These are phyloP conservation scores for Paramecium caudatum DNA, from an alignment of 73 alveolate species.

Conservation along the genomic window DNA sequence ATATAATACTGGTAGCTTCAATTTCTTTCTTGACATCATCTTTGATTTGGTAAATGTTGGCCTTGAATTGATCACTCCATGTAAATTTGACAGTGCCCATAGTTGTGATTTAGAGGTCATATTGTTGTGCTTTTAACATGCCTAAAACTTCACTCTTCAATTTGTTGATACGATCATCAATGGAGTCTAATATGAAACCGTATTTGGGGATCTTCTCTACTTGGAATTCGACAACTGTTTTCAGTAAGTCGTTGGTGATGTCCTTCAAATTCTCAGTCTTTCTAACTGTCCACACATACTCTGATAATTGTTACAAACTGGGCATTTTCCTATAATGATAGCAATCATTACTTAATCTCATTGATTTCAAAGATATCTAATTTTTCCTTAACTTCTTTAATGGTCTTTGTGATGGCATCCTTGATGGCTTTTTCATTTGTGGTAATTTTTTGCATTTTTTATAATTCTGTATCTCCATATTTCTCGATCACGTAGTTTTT, in stretches of 20 bases:
- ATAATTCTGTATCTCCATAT: slow-evolving; percentile 47
- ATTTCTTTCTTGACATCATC: slow-evolving; percentile 15
- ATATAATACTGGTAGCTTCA: slow-evolving; percentile 16
- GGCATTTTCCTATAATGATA: slow-evolving; percentile 37
- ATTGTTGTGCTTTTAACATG: slow-evolving; percentile 14
- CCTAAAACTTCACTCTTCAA: slow-evolving; percentile 19
- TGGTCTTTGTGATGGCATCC: slow-evolving; percentile 9
- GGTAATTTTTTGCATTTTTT: slow-evolving; percentile 12
- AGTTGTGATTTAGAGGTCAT: slow-evolving; percentile 16
- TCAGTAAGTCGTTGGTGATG: background rate
- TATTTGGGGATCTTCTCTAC: slow-evolving; percentile 35
- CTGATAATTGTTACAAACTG: slow-evolving; percentile 8
- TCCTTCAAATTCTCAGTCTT: slow-evolving; percentile 43
- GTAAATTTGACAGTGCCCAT: slow-evolving; percentile 30
- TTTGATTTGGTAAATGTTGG: background rate
- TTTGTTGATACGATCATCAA: slow-evolving; percentile 39
- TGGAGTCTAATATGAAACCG: background rate
- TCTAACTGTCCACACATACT: slow-evolving; percentile 13
- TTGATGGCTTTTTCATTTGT: slow-evolving; percentile 4
- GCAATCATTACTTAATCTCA: background rate
- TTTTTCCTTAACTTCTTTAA: slow-evolving; percentile 8
- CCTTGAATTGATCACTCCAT: slow-evolving; percentile 50
- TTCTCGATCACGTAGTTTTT: slow-evolving; percentile 20
- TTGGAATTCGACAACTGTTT: slow-evolving; percentile 30
- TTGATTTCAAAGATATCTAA: slow-evolving; percentile 1